Evolutionary conservation across 805 yeast genomes (phyloP), one percentile per base, ranked within the genome.

Genomic region (Candida jianshihensis): DNA sequence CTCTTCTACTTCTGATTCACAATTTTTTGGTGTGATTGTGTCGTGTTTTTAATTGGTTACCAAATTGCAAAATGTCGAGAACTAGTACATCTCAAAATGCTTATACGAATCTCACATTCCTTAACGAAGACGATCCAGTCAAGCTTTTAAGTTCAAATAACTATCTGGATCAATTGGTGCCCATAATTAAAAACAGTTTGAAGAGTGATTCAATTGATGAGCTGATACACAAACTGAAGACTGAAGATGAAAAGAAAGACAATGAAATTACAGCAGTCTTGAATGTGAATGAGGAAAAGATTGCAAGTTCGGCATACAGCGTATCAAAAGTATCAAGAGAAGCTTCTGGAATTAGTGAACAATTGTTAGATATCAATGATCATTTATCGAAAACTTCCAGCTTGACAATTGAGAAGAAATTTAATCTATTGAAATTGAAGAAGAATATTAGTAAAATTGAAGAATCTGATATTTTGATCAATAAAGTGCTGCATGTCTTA

Each of bases 131-230:
- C 27, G 57, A 53, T 30, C 52, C 54, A 0, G 41, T 53, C 15
- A 47, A 43, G 6, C 39, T 48, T n/a, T 34, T 54, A 17, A 44
- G 43, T 16, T 73, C 82, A 3, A 82, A 77, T 38, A 89, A 82
- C 47, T 84, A 80, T 55, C 57, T 86, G 27, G 95, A 86, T 44
- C 86, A 83, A 55, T 68, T 87, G 40, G 82, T 86, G 3, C 94
- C 94, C 1, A 70, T 83, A 14, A 70, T 86, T 44, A 76, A 74
- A 48, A 70, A 75, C 9, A 80, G 88, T 16, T 59, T 87, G 30
- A 64, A 64, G 35, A 60, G 68, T 14, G 66, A 74, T 42, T 65
- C 75, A 0, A 64, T 84, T 25, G 70, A 77, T 6, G 75, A 70
- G 14, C 64, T 87, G 41, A 63, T 81, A 25, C 66, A 60, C 17